Evolutionary conservation across 257 asterid species (phyloP), one percentile per base, ranked within the genome.

Genomic region (Capsicum baccatum): DNA sequence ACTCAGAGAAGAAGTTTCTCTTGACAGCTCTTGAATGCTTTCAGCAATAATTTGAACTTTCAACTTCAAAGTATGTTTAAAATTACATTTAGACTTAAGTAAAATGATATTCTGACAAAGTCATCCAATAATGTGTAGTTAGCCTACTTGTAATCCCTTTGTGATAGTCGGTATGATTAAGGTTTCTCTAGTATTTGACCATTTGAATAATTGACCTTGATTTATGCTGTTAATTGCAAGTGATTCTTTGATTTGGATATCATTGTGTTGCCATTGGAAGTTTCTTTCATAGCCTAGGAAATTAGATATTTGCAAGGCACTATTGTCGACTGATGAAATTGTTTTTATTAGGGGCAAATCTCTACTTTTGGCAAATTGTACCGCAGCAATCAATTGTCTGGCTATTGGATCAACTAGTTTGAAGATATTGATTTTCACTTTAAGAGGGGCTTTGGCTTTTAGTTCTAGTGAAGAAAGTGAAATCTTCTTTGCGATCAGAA

Each of bases 1-100:
- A 50, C 60, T 74, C n/a, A 74, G 80, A 74, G 44, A 74, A 74
- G 60, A 48, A 13, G 44, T 74, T 74, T 74, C 19, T 74, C 80
- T 48, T 73, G 80, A 50, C 17, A 48, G 42, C 60, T 19, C 60
- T 74, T 74, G 44, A 19, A 48, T 74, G 19, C 80, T 50, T 73
- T 74, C 44, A 48, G 59, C 80, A 74, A 19, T 60, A 48, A 19
- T 74, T 74, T 74, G 80, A 50, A 21, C 42, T 74, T 74, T 19
- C 14, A 50, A 74, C 62, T 74, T 74, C 19, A 21, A 21, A 21
- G 81, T 37, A 19, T 50, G 54, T 68, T 73, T 73, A 59, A 6
- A 73, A 68, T 68, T 68, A 68, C 54, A 68, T 68, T 68, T 37
- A 15, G 3, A 3, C n/a, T 71, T 47, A 48, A 73, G 13, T 8